phyloP scores from a whole-genome alignment of 2,329 filamentous ascomycete species.

The Hirsutella minnesotensis region DNA sequence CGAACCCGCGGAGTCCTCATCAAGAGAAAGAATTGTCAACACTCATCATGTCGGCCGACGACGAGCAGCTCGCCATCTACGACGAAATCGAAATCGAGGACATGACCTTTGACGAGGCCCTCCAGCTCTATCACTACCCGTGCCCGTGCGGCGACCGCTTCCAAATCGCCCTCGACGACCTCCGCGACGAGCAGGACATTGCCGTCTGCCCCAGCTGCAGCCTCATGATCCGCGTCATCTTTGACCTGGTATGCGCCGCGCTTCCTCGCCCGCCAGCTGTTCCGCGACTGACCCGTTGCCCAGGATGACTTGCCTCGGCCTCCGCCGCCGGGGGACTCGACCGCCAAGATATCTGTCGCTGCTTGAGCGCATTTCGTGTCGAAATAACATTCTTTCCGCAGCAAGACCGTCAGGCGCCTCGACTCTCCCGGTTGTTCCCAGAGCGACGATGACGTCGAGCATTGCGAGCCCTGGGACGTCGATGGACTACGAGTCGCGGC shows the following conservation, averaged over 20 bases:
- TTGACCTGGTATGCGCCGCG: constrained; percentile 56
- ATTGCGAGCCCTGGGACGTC: no score
- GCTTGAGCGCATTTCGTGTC: constrained; percentile 16
- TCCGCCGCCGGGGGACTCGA: constrained; percentile 16
- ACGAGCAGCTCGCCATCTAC: constrained; percentile 67
- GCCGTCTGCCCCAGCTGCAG: constrained; percentile 97
- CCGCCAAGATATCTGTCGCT: constrained; percentile 25
- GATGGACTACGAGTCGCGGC: no score
- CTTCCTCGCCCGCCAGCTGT: background rate
- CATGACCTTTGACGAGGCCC: constrained; percentile 75
- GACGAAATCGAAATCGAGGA: constrained; percentile 99
- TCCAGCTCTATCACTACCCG: constrained; percentile 89
- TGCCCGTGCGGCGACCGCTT: constrained; percentile 97
- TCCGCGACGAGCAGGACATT: constrained; percentile 83
- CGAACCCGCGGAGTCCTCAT: no score
- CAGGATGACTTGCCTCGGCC: constrained; percentile 34
- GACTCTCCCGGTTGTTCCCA: no score
- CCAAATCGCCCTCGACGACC: constrained; percentile 74
- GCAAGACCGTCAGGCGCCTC: background rate
- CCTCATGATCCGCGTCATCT: constrained; percentile 92
- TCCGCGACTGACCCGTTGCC: background rate
- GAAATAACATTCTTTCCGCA: background rate
- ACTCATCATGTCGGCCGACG: constrained; percentile 12
- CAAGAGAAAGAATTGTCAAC: background rate
- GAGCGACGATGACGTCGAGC: no score